Evolutionary conservation across 208 protist species (phyloP), one percentile per base, ranked within the genome.

Genomic region (Crithidia fasciculata): DNA sequence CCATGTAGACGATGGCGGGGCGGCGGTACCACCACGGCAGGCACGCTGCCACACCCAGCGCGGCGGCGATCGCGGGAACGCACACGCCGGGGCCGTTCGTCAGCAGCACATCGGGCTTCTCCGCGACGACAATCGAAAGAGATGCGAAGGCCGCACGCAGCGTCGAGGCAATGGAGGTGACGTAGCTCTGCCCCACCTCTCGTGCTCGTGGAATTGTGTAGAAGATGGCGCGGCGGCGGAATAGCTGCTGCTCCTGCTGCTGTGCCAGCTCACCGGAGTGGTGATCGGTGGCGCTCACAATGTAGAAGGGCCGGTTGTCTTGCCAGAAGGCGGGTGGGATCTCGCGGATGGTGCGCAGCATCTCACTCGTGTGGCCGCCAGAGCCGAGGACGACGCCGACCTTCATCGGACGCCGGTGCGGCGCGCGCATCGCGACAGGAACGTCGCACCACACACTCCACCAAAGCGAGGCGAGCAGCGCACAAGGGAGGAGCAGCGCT

Each of bases 1-100:
- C 95, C 63, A 95, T 82, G 78, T 96, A 98, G n/a, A 87, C 82
- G 13, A 95, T 76, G 37, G 72, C 74, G 13, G 91, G 86, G 7
- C 91, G 86, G 18, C 78, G 70, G 68, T 84, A 75, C 70, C 81
- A 89, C 52, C 91, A 72, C 68, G 74, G 74, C 68, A 53, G 44
- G 9, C 52, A 69, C 19, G 80, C 49, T 2, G 86, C 62, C 8
- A 97, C 28, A 18, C 91, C 72, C 36, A 91, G 13, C 8, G 78
- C 70, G 3, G 91, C 90, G 9, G 76, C 62, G 16, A 94, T 86
- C 10, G 97, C 84, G 13, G 95, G 95, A 41, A 98, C 75, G 74
- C 95, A 98, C 54, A 96, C 91, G 36, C 94, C 95, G 58, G 95
- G 95, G 2, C 95, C 95, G 70, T 98, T 98, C 8, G 80, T 82